Conservation (phyloP, 495 filamentous ascomycete genomes). For the Podospora pseudocomata region DNA sequence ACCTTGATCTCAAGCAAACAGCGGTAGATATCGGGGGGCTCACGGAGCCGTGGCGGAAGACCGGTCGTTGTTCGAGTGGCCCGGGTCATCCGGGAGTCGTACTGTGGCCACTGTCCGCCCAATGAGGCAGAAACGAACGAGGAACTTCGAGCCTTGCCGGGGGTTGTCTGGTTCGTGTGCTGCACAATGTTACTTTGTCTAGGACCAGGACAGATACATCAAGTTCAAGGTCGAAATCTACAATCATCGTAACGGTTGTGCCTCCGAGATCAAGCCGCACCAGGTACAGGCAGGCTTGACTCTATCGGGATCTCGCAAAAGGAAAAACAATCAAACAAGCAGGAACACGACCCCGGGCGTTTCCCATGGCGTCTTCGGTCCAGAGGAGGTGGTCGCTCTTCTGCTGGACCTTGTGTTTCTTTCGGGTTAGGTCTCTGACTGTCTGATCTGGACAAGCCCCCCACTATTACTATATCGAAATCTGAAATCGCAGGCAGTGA, state of each 20-base stretch:
- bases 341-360: not conserved
- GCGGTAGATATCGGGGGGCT: not conserved
- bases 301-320: not conserved
- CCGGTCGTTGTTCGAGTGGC: not conserved
- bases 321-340: slow-evolving; percentile 19
- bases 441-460: not conserved
- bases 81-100: not conserved
- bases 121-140: not conserved
- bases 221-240: not conserved
- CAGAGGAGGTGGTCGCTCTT: not conserved
- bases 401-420: not conserved
- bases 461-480: not conserved
- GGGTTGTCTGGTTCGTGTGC: not conserved
- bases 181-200: not conserved
- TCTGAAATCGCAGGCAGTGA: slow-evolving; percentile 1
- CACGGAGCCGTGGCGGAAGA: not conserved
- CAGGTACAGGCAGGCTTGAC: not conserved
- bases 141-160: not conserved
- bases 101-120: not conserved
- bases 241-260: not conserved
- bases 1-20: slow-evolving; percentile 7
- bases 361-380: slow-evolving; percentile 2
- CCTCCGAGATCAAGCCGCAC: not conserved
- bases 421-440: not conserved
- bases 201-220: not conserved